Conservation (phyloP, 1,284 basidiomycete species). For the Sporisorium reilianum region DNA sequence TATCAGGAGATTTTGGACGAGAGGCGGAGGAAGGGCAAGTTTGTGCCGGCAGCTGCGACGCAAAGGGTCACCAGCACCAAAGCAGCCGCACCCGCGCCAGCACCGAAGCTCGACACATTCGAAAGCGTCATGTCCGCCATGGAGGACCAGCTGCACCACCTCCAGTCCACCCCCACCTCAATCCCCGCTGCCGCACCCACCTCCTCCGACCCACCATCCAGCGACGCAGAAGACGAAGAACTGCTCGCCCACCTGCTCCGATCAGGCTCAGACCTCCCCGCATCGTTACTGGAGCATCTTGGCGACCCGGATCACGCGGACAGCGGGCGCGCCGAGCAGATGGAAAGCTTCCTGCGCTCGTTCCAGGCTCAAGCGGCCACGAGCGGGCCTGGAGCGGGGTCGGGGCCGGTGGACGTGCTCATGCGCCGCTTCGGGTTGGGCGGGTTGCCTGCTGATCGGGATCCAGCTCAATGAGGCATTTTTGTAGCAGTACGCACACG, state of each 20-base stretch:
- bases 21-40: constrained; percentile 34
- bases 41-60: constrained; percentile 23
- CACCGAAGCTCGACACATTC: constrained; percentile 28
- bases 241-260: constrained; percentile 33
- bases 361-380: constrained; percentile 32
- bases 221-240: constrained; percentile 25
- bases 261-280: constrained; percentile 27
- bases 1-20: constrained; percentile 49
- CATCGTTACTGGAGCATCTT: constrained; percentile 10
- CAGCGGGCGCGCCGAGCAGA: constrained; percentile 12
- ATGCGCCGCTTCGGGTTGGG: constrained; percentile 44
- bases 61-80: neutral
- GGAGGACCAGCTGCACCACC: constrained; percentile 24
- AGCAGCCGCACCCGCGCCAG: neutral
- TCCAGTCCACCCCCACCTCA: neutral
- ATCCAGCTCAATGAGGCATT: constrained; percentile 7
- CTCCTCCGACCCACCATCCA: neutral
- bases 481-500: neutral
- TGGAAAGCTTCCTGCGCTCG: constrained; percentile 32
- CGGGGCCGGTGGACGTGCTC: constrained; percentile 36
- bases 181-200: neutral
- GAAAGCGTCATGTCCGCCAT: constrained; percentile 45
- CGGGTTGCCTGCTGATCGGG: constrained; percentile 32
- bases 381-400: constrained; percentile 10
- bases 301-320: neutral